Base-by-base conservation (phyloP, 2,329 filamentous ascomycete species). In the Claviceps spartinae region DNA sequence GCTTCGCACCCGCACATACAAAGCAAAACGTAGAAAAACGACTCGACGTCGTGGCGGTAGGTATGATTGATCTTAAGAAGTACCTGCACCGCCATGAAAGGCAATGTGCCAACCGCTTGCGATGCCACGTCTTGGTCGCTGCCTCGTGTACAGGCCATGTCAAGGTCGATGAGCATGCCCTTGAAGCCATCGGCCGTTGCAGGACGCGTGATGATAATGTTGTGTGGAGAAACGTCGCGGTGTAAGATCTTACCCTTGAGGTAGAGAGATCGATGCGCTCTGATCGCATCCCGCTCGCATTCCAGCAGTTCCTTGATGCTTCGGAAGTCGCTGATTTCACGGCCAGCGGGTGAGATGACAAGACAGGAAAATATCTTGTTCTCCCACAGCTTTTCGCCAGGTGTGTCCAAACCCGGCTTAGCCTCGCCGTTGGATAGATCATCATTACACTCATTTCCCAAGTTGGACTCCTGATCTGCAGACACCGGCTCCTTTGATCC, bases 21-120 rank as follows among this genome's bases (percentile, higher is more conserved):
- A 3, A 63, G 3, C 1, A 57, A 14, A 16, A 54, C 54, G n/a
- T 53, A 54, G 42, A 53, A 54, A 37, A 52, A 52, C 1, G 55
- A 54, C 42, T 57, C 54, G 1, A 55, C 24, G 13, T 57, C 54
- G 11, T 55, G 52, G 20, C 55, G 54, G 16, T 55, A 57, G 18
- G 55, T 68, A 50, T 67, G 61, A 36, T 59, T 54, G 4, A 56
- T 54, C 7, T 54, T 57, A n/a, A 56, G 48, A 7, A 70, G 54
- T 9, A 70, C 62, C 49, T 65, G 61, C 36, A 66, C 60, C 0
- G 62, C 65, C 59, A 68, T 69, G 47, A 65, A 67, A 45, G 63
- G 55, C 55, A 64, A 61, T 34, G 59, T 67, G 41, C 64, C 62
- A 30, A 56, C 58, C 44, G 54, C 53, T 53, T 67, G 46, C 54